Percentiles rank a stretch among this genome's conserved stretches.
Conservation (phyloP, 148 eudicot genomes). For the Vaccinium vitisidaea region DNA sequence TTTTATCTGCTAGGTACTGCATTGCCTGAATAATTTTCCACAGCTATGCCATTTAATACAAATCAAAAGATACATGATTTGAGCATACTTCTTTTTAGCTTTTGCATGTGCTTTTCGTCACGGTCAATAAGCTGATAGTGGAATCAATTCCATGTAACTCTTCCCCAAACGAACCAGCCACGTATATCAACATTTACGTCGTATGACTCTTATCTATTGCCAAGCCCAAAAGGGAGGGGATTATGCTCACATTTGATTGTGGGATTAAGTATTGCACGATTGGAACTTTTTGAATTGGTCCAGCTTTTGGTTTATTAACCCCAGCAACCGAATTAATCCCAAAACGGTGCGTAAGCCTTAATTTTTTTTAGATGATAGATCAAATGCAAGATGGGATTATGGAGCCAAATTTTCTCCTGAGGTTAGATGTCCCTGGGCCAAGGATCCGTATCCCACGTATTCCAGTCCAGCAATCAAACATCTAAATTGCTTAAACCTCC, state of each 20-base stretch:
- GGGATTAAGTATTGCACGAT: not conserved
- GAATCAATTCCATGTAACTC: not conserved
- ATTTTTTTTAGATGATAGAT: not conserved
- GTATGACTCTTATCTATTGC: not conserved
- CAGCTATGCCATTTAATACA: not conserved
- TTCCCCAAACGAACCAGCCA: not conserved
- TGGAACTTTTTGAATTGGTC: not conserved
- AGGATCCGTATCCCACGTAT: not conserved
- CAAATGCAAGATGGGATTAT: too few species aligned
- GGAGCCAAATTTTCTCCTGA: not conserved
- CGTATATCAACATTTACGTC: not conserved
- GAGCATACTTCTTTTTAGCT: conserved; percentile 3
- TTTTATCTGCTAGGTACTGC: conserved; percentile 5
- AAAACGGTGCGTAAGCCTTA: not conserved
- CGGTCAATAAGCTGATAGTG: not conserved
- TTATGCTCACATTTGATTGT: not conserved
- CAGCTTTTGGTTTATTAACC: not conserved
- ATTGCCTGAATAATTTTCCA: conserved; percentile 10
- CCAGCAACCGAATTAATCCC: not conserved
- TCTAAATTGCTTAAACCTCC: not conserved
- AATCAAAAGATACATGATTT: not conserved
- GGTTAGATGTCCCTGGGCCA: not conserved
- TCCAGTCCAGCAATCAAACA: not conserved
- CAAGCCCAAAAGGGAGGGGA: not conserved
- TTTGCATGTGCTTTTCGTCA: not conserved